These are phyloP conservation scores for Eucalyptus leucophloia DNA, from an alignment of 345 rosid species.

Conservation along the genomic window DNA sequence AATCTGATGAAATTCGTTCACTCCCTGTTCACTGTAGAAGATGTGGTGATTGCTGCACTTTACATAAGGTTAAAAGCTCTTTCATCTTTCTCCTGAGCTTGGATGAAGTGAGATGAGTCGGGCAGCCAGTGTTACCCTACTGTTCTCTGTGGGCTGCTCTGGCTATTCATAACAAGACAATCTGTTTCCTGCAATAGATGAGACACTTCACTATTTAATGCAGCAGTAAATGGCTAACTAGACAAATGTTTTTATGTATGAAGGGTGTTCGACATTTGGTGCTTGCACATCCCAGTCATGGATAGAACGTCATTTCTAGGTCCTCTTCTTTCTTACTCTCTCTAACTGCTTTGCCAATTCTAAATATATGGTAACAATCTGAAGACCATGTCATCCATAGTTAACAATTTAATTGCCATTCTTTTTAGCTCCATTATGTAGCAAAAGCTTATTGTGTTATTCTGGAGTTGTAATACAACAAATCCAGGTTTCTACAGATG, in stretches of 20 bases:
- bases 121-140: background rate
- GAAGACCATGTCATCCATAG: background rate
- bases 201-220: background rate
- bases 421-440: background rate
- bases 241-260: background rate
- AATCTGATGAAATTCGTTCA: background rate
- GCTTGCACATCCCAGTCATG: slow-evolving; percentile 71
- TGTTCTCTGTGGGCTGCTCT: background rate
- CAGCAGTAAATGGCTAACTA: background rate
- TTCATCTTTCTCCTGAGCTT: background rate
- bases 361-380: background rate
- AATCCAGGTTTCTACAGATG: background rate
- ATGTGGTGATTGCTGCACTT: background rate
- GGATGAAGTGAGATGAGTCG: background rate
- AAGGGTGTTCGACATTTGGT: slow-evolving; percentile 65
- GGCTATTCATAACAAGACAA: background rate
- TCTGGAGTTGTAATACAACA: background rate
- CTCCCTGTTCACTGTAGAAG: background rate
- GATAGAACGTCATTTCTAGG: slow-evolving; percentile 66
- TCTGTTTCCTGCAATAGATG: background rate
- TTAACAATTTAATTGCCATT: background rate
- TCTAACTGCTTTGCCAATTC: background rate
- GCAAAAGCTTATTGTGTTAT: background rate
- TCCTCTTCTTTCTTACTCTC: background rate
- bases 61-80: background rate